Base-by-base conservation (phyloP, 2,329 filamentous ascomycete species). In the Hymenoscyphus albidus region DNA sequence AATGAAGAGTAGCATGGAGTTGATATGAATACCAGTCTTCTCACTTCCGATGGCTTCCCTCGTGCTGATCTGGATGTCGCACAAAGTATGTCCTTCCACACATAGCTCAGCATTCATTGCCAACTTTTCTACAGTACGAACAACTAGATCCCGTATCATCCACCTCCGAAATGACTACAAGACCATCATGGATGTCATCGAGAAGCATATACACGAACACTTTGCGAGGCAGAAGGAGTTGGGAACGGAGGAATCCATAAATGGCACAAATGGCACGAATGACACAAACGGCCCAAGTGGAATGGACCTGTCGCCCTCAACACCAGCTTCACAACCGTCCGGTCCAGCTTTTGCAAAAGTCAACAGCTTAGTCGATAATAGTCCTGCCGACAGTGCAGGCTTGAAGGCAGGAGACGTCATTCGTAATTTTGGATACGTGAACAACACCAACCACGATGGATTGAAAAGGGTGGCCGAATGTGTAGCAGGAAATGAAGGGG, bases 21-120 rank as follows among this genome's bases (percentile, higher is more conserved):
- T 62, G 88, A 90, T 73, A 99, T 99, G 95, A 88, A 89, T 72
- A 97, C 95, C 7, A 83, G 87, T 64, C 85, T 99, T 48, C 86
- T 92, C 31, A 97, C 94, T 14, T 85, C 88, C 67, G 95, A 98
- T 78, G 95, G 95, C 58, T 99, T 92, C 76, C 95, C 95, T 39
- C 86, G 95, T 75, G 89, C 91, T 72, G 95, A 99, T 77, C 88
- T 99, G 69, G 95, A 99, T 76, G 90, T 99, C 68, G 90, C 95
- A 32, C 94, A 97, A 79, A 95, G 92, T 95, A 86, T 70, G 82
- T 63, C 60, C 57, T 65, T 51, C 62, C 59, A 51, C 39, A 39
- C 56, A 31, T 18, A 42, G 35, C 54, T 62, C 18, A 16, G 58
- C n/a, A 10, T 40, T 35, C 35, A 44, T 18, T 65, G 42, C 65